Evolutionary conservation across 371 early-diverging fungal genomes (phyloP).

Genomic region (Rhizopus sp.): DNA sequence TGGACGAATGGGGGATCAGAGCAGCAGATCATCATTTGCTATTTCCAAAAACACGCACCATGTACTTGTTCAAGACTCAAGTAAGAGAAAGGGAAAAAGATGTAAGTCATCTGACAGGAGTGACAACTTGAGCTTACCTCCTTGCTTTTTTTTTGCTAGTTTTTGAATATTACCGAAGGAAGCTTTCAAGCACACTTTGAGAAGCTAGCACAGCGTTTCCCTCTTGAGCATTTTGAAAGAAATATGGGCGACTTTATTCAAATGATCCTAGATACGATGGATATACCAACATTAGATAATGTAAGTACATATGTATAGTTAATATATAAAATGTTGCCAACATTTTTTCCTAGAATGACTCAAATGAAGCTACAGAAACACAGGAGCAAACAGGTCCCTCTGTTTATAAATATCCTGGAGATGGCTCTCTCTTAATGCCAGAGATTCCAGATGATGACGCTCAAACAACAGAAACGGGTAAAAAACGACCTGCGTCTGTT

Average conservation of each 20-base stretch:
- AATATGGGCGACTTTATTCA: constrained; percentile 50
- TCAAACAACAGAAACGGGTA: not conserved
- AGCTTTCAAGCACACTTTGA: constrained; percentile 53
- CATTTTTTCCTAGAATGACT: not conserved
- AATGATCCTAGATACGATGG: constrained; percentile 45
- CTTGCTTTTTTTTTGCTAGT: constrained; percentile 24
- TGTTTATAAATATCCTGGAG: constrained; percentile 49
- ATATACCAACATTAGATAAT: constrained; percentile 44
- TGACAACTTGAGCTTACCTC: not conserved
- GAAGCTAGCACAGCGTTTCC: constrained; percentile 52
- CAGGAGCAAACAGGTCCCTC: constrained; percentile 12
- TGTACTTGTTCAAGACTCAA: constrained; percentile 49
- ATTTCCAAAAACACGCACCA: constrained; percentile 54
- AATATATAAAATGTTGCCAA: not conserved
- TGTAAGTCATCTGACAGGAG: constrained; percentile 20
- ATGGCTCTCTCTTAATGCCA: constrained; percentile 48
- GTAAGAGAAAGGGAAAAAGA: constrained; percentile 52
- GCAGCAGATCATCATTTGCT: constrained; percentile 54
- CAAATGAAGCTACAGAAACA: not conserved
- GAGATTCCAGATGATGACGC: constrained; percentile 31
- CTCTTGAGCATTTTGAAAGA: constrained; percentile 46
- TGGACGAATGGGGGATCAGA: constrained; percentile 40
- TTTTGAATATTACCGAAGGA: constrained; percentile 35
- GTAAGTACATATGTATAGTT: constrained; percentile 16
- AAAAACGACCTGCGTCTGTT: constrained; percentile 5